Evolutionary conservation across 768 basidiomycete species (phyloP).

Genomic region (Mycena vitilis): DNA sequence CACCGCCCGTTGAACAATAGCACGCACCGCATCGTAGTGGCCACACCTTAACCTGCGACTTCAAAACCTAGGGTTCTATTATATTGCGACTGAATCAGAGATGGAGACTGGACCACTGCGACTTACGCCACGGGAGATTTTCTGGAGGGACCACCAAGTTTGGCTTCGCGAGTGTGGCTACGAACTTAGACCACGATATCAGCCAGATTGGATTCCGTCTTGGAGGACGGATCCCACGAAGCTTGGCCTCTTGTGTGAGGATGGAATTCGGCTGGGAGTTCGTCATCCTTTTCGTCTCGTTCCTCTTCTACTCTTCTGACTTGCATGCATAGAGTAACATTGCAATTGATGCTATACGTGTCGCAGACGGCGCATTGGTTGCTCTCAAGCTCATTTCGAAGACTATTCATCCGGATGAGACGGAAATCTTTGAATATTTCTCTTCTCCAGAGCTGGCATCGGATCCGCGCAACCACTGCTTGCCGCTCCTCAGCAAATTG

Average conservation of each 20-base stretch:
- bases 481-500: background rate
- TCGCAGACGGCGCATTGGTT: slow-evolving; percentile 2
- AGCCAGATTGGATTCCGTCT: too few relatives aligned
- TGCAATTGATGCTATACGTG: background rate
- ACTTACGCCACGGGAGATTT: background rate
- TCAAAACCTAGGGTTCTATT: too few relatives aligned
- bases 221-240: background rate
- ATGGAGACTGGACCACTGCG: too few relatives aligned
- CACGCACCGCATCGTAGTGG: too few relatives aligned
- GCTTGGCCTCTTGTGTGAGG: background rate
- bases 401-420: background rate
- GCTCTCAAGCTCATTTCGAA: background rate
- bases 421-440: background rate
- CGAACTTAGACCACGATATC: too few relatives aligned
- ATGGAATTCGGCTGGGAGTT: background rate
- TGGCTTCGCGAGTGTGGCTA: background rate
- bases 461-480: background rate
- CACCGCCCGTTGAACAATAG: too few relatives aligned
- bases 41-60: too few relatives aligned
- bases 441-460: slow-evolving; percentile 1
- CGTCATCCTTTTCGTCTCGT: background rate
- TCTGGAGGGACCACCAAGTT: background rate
- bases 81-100: too few relatives aligned
- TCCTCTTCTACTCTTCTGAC: too few relatives aligned
- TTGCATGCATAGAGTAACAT: background rate